phyloP scores from a whole-genome alignment of 2,329 filamentous ascomycete species.

The Fusarium pininemorale region DNA sequence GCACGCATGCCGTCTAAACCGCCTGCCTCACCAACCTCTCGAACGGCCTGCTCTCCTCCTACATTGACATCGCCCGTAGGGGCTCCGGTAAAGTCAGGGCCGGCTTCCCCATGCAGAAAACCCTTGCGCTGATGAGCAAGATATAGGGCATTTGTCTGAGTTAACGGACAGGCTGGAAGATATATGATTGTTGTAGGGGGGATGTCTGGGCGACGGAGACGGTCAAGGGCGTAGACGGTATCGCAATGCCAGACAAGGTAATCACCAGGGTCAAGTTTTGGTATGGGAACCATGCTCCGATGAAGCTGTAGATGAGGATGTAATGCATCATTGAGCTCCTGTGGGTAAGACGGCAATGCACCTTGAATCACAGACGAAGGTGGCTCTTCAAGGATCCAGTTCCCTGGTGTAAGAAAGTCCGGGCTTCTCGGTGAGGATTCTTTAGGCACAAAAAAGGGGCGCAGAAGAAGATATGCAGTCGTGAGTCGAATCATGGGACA shows the following conservation, averaged over 20 bases:
- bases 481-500: constrained; percentile 76
- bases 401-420: constrained; percentile 54
- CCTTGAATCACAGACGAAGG: constrained; percentile 69
- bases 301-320: constrained; percentile 76
- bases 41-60: constrained; percentile 49
- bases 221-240: constrained; percentile 76
- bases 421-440: constrained; percentile 51
- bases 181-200: constrained; percentile 48
- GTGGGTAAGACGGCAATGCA: constrained; percentile 71
- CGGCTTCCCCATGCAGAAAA: constrained; percentile 53
- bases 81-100: constrained; percentile 51
- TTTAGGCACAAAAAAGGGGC: constrained; percentile 72
- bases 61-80: constrained; percentile 47
- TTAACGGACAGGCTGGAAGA: constrained; percentile 53
- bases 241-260: constrained; percentile 81
- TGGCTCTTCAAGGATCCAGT: constrained; percentile 63
- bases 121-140: constrained; percentile 54
- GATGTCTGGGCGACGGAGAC: constrained; percentile 32
- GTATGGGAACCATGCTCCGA: constrained; percentile 74
- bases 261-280: constrained; percentile 74
- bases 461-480: constrained; percentile 78
- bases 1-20: constrained; percentile 52
- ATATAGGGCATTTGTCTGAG: constrained; percentile 55
- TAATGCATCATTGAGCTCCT: constrained; percentile 70
- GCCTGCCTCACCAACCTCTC: constrained; percentile 52